Conservation (phyloP, 176 grass and related monocot genomes). For the Pharus latifolius region DNA sequence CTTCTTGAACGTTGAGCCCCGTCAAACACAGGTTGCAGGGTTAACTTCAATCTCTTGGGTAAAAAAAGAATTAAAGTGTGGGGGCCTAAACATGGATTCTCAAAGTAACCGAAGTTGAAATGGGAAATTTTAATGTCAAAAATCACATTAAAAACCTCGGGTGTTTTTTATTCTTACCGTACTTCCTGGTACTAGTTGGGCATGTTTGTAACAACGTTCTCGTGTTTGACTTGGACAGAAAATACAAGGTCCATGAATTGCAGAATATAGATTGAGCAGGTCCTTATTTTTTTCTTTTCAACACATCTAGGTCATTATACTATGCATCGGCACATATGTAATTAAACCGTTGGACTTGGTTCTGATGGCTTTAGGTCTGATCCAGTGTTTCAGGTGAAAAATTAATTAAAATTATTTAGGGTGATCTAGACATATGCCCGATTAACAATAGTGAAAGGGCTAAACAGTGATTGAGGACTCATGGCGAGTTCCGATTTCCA, state of each 20-base stretch:
- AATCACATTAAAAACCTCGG: neutral
- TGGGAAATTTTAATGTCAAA: neutral
- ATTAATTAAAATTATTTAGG: too few species aligned
- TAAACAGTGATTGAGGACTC: too few species aligned
- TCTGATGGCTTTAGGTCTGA: neutral
- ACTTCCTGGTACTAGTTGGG: neutral
- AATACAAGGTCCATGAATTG: neutral
- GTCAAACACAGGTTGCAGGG: neutral
- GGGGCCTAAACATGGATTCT: neutral
- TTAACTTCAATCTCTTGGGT: neutral
- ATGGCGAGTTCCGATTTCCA: neutral
- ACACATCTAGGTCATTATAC: too few species aligned
- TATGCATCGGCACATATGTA: neutral
- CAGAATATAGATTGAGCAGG: neutral
- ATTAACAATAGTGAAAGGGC: neutral
- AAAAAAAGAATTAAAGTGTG: neutral
- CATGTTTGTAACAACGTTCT: neutral
- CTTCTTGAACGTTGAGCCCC: neutral
- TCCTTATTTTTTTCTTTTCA: slow-evolving; percentile 10
- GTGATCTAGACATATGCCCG: neutral
- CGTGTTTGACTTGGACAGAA: slow-evolving; percentile 2
- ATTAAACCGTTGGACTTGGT: neutral
- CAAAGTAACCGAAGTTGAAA: neutral
- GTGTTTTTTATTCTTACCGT: neutral
- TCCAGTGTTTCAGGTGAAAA: neutral